Base-by-base conservation (phyloP, 2,329 filamentous ascomycete genomes). In the Penicillium carneum region DNA sequence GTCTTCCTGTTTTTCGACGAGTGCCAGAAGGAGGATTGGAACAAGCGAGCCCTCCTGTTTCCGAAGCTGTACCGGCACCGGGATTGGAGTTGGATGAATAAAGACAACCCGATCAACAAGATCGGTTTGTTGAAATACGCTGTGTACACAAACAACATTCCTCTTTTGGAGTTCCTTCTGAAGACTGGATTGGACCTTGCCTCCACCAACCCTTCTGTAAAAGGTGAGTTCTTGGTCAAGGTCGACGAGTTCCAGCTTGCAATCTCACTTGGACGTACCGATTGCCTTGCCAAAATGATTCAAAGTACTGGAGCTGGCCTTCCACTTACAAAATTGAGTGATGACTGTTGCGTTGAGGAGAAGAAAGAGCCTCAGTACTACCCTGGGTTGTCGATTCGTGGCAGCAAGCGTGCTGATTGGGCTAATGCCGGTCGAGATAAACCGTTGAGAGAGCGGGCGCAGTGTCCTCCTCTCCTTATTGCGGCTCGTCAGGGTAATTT, bases 401-500 rank as follows among this genome's bases (percentile, higher is more conserved):
- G 91, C 2, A 87, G 87, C 74, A 93, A 93, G 76, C 82, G 87
- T 50, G 80, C 81, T 36, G 91, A 93, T 68, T 96, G 91, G 92
- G 90, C 90, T 1, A 84, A 83, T 23, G 86, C 86, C 7, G 87
- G 87, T 3, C 83, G 85, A 23, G 47, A 23, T 12, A 18, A 23
- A 36, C 47, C 20, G 12, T 29, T 33, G 20, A 61, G 59, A 43
- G 2, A 23, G 6, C 34, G 34, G 16, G 48, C 16, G 33, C 47
- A 55, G 16, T 59, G 57, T 18, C 65, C 74, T 9, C 75, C 77
- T 1, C 69, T 81, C 16, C 67, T 80, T 20, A 57, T 66, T 8
- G 70, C 76, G 29, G 74, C 75, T 1, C 50, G 68, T 4, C 54
- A 66, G n/a, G 76, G 87, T 3, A 89, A 82, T 20, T 73, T 94